Conservation (phyloP, 768 basidiomycete species). For the Amanita muscaria region DNA sequence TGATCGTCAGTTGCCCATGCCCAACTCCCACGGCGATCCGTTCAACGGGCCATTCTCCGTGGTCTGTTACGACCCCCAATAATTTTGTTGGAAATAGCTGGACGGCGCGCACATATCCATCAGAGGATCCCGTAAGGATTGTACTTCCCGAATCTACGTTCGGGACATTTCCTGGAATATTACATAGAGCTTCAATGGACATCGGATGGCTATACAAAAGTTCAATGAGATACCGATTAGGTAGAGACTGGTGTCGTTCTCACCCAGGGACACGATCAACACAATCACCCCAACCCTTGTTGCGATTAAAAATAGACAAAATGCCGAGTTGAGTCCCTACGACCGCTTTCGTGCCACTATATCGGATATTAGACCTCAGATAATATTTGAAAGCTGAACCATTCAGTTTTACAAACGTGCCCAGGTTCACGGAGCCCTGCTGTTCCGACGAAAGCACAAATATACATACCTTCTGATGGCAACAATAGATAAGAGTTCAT, state of each 20-base stretch:
- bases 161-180: slow-evolving; percentile 53
- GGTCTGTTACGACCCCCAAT: slow-evolving; percentile 83
- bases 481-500: slow-evolving; percentile 81
- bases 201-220: slow-evolving; percentile 62
- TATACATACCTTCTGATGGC: slow-evolving; percentile 66
- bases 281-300: slow-evolving; percentile 85
- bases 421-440: no score
- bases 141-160: slow-evolving; percentile 56
- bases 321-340: slow-evolving; percentile 89
- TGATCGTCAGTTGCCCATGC: slow-evolving; percentile 22
- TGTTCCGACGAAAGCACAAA: no score
- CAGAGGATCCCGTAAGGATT: slow-evolving; percentile 85
- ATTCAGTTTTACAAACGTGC: no score
- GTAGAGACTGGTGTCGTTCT: slow-evolving; percentile 15
- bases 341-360: slow-evolving; percentile 68
- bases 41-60: slow-evolving; percentile 89
- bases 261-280: slow-evolving; percentile 87
- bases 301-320: slow-evolving; percentile 82
- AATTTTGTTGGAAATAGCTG: slow-evolving; percentile 85
- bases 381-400: no score
- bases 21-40: slow-evolving; percentile 58
- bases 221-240: slow-evolving; percentile 5
- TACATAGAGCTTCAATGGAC: slow-evolving; percentile 81
- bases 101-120: slow-evolving; percentile 82
- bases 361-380: slow-evolving; percentile 4